These are phyloP conservation scores for Zygosaccharomyces rouxii DNA, from an alignment of 805 yeast genomes.

Conservation along the genomic window DNA sequence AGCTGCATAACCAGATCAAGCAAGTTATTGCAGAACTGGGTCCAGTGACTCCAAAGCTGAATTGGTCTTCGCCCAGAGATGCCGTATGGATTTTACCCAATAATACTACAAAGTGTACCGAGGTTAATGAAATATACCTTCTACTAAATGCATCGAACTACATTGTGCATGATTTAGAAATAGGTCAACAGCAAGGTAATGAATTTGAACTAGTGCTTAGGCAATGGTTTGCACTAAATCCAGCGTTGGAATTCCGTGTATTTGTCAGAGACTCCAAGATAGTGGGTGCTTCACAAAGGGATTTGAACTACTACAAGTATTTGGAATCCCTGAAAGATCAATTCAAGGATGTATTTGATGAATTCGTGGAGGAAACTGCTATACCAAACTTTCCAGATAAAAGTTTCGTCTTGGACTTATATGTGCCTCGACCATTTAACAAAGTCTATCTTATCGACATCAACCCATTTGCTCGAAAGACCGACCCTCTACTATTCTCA, in stretches of 20 bases:
- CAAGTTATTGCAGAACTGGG: slow-evolving; percentile 46
- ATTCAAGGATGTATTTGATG: slow-evolving; percentile 45
- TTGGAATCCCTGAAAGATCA: slow-evolving; percentile 48
- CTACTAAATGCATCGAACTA: slow-evolving; percentile 84
- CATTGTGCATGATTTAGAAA: slow-evolving; percentile 72
- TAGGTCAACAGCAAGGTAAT: slow-evolving; percentile 26
- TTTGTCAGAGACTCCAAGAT: slow-evolving; percentile 64
- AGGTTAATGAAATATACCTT: slow-evolving; percentile 71
- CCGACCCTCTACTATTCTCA: slow-evolving; percentile 73
- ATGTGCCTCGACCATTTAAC: slow-evolving; percentile 69
- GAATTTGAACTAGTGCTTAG: slow-evolving; percentile 67
- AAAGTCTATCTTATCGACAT: slow-evolving; percentile 73
- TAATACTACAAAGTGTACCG: slow-evolving; percentile 66
- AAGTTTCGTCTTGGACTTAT: slow-evolving; percentile 71
- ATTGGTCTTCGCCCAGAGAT: slow-evolving; percentile 97
- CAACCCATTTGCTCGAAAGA: slow-evolving; percentile 75
- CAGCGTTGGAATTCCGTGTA: slow-evolving; percentile 87
- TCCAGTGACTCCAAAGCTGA: slow-evolving; percentile 78
- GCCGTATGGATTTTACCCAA: slow-evolving; percentile 86
- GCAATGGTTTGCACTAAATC: slow-evolving; percentile 79
- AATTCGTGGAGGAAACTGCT: slow-evolving; percentile 50
- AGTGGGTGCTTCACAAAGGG: slow-evolving; percentile 79
- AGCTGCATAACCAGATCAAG: slow-evolving; percentile 53
- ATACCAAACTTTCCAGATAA: slow-evolving; percentile 48
- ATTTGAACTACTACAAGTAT: slow-evolving; percentile 75